Percentiles rank a stretch among this genome's conserved stretches.
Conservation (phyloP, 1,284 basidiomycete species). For the Laetiporus sulphureus region DNA sequence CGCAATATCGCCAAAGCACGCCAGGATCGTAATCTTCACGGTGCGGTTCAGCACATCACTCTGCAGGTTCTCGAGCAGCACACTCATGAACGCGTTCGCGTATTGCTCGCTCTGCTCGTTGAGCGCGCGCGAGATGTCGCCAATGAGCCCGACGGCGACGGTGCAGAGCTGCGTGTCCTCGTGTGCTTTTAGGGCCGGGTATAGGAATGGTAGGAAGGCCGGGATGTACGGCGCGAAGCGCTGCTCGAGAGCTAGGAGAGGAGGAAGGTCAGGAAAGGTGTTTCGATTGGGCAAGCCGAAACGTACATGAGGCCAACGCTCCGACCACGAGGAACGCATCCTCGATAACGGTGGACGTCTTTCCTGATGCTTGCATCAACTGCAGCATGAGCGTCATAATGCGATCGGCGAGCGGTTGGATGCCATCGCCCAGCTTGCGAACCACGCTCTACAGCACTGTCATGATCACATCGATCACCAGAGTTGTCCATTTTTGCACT, state of each 20-base stretch:
- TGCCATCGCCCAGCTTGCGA: conserved; percentile 78
- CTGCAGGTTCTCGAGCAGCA: conserved; percentile 88
- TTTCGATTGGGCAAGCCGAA: background rate
- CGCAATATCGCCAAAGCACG: conserved; percentile 96
- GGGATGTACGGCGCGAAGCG: conserved; percentile 86
- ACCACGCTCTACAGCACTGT: conserved; percentile 71
- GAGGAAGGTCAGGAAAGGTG: too few species aligned
- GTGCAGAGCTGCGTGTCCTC: conserved; percentile 96
- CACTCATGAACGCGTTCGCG: conserved; percentile 84
- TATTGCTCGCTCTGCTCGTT: conserved; percentile 81
- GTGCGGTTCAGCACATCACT: conserved; percentile 88
- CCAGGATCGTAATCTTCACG: conserved; percentile 94
- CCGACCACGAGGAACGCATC: conserved; percentile 96
- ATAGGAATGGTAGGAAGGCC: conserved; percentile 87
- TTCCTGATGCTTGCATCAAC: conserved; percentile 82
- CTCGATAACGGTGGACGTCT: conserved; percentile 94
- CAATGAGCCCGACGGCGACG: conserved; percentile 93
- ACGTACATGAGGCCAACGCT: conserved; percentile 71
- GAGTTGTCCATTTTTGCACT: conserved; percentile 25
- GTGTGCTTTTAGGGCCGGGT: conserved; percentile 85
- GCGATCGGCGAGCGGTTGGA: conserved; percentile 86
- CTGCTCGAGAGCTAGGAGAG: conserved; percentile 65
- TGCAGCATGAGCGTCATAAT: conserved; percentile 92
- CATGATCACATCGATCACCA: conserved; percentile 7
- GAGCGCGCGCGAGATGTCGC: conserved; percentile 91